Conservation (phyloP, 2,329 filamentous ascomycete genomes). For the Lachnellula subtilissima region DNA sequence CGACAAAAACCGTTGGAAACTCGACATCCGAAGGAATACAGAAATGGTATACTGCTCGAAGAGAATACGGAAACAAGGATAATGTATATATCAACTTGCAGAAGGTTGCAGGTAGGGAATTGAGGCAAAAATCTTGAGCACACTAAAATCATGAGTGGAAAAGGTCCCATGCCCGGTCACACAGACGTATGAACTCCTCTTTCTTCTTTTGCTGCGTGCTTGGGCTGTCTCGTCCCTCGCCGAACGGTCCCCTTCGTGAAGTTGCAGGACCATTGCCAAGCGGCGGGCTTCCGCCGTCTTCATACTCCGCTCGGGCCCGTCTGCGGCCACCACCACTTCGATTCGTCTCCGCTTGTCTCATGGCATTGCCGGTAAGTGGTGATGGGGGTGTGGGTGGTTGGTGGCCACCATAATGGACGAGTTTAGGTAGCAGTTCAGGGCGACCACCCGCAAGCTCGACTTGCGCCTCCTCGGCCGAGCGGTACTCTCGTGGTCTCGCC, state of each 20-base stretch:
- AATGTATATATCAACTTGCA: background rate
- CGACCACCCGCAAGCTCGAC: slow-evolving; percentile 86
- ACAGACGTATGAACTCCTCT: slow-evolving; percentile 84
- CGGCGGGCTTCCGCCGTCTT: slow-evolving; percentile 84
- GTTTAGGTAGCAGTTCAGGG: slow-evolving; percentile 83
- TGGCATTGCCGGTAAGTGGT: slow-evolving; percentile 34
- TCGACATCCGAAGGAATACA: background rate
- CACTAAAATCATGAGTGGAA: slow-evolving; percentile 73
- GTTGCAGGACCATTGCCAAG: slow-evolving; percentile 67
- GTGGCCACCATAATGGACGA: slow-evolving; percentile 92
- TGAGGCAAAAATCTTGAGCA: too few relatives aligned
- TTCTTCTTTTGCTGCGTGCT: slow-evolving; percentile 82
- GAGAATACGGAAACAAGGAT: slow-evolving; percentile 1
- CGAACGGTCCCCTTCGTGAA: slow-evolving; percentile 65
- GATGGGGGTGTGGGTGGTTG: slow-evolving; percentile 82
- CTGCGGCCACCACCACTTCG: slow-evolving; percentile 62
- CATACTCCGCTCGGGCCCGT: slow-evolving; percentile 83
- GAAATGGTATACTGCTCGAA: slow-evolving; percentile 11
- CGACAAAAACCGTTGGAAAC: slow-evolving; percentile 6
- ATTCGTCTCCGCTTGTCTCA: slow-evolving; percentile 25
- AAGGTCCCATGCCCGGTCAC: slow-evolving; percentile 89
- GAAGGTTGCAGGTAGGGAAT: background rate
- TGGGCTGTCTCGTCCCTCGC: slow-evolving; percentile 75
- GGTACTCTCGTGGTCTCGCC: slow-evolving; percentile 74
- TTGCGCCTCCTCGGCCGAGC: slow-evolving; percentile 93